These are phyloP conservation scores for Chrysosporium keratinophilum DNA, from an alignment of 2,329 filamentous ascomycete genomes.

Conservation along the genomic window DNA sequence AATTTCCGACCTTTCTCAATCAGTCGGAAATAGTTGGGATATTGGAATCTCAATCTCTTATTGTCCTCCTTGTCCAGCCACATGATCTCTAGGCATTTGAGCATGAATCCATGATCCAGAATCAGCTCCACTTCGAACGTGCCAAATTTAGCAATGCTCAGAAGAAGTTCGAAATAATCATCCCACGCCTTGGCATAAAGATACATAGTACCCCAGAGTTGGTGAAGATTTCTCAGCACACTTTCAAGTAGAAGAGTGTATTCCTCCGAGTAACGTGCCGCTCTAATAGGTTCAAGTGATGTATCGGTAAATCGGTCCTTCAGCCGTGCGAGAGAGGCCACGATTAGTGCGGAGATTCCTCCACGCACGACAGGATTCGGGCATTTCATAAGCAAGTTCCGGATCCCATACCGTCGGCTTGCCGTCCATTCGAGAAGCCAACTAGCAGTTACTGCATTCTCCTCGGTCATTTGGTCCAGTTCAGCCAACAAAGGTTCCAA, in stretches of 20 bases:
- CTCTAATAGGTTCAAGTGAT: slow-evolving; percentile 20
- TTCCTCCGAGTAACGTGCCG: slow-evolving; percentile 20
- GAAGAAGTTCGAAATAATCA: slow-evolving; percentile 62
- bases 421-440: slow-evolving; percentile 54
- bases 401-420: slow-evolving; percentile 47
- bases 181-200: slow-evolving; percentile 57
- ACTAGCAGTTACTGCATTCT: slow-evolving; percentile 47
- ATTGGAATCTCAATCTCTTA: slow-evolving; percentile 46
- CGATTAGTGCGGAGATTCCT: slow-evolving; percentile 43
- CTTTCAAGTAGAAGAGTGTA: slow-evolving; percentile 25
- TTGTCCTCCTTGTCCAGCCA: slow-evolving; percentile 45
- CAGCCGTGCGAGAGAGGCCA: slow-evolving; percentile 45
- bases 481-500: slow-evolving; percentile 48
- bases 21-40: slow-evolving; percentile 35
- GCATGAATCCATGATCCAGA: slow-evolving; percentile 52
- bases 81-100: slow-evolving; percentile 50
- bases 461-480: slow-evolving; percentile 42
- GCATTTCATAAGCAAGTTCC: slow-evolving; percentile 55
- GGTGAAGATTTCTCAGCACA: slow-evolving; percentile 41
- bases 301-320: slow-evolving; percentile 30
- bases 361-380: slow-evolving; percentile 47
- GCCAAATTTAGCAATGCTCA: slow-evolving; percentile 56
- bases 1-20: slow-evolving; percentile 40
- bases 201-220: slow-evolving; percentile 55
- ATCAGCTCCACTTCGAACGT: slow-evolving; percentile 48